Conservation (phyloP, 2,329 filamentous ascomycete species). For the Westerdykella aurantiaca region DNA sequence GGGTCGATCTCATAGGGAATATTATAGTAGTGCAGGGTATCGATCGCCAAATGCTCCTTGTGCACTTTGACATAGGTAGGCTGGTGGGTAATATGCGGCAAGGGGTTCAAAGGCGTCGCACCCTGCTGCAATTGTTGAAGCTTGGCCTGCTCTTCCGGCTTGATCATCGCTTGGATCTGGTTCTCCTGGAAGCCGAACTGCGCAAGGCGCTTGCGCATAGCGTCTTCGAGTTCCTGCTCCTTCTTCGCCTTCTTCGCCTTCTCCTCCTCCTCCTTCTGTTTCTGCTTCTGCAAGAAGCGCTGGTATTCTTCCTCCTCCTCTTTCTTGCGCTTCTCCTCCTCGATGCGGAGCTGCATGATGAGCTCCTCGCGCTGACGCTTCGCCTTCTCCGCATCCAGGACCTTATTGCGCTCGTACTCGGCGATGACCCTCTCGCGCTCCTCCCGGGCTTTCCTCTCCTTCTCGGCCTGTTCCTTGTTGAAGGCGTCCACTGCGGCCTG, state of each 20-base stretch:
- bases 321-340: conserved; percentile 37
- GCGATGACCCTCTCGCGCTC: conserved; percentile 30
- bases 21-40: conserved; percentile 45
- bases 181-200: conserved; percentile 44
- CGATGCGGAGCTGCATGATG: conserved; percentile 36
- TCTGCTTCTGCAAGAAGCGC: conserved; percentile 37
- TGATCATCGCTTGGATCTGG: conserved; percentile 45
- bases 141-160: conserved; percentile 42
- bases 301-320: conserved; percentile 42
- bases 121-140: conserved; percentile 25
- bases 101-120: conserved; percentile 25
- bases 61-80: conserved; percentile 47
- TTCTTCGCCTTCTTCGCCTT: conserved; percentile 37
- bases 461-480: conserved; percentile 29
- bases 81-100: conserved; percentile 24
- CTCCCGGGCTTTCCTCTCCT: conserved; percentile 26
- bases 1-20: conserved; percentile 45
- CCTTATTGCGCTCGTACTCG: conserved; percentile 35
- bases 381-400: conserved; percentile 33
- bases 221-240: conserved; percentile 40
- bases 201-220: conserved; percentile 42
- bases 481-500: conserved; percentile 31
- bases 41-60: conserved; percentile 41
- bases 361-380: conserved; percentile 35
- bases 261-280: conserved; percentile 38